Evolutionary conservation across 1,284 basidiomycete species (phyloP).

Genomic region (Rhodotorula sp.): DNA sequence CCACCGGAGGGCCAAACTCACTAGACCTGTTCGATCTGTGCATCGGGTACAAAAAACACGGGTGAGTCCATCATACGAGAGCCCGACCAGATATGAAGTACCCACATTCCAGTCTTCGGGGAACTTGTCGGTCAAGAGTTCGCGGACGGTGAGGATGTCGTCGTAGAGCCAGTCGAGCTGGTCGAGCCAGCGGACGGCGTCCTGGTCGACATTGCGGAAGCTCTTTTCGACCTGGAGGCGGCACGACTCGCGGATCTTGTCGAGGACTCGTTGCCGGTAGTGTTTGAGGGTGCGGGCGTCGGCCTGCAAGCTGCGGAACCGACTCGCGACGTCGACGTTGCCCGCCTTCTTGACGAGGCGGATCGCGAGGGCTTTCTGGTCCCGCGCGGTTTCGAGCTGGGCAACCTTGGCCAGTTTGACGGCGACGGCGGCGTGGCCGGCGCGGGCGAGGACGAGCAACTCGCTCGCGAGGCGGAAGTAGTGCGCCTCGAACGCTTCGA

Average conservation of each 20-base stretch:
- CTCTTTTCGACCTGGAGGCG: conserved; percentile 30
- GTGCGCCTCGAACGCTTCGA: conserved; percentile 83
- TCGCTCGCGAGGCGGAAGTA: conserved; percentile 74
- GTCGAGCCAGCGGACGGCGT: conserved; percentile 66
- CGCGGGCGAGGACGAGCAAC: conserved; percentile 75
- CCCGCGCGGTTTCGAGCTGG: conserved; percentile 87
- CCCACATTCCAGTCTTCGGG: conserved; percentile 63
- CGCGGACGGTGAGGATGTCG: conserved; percentile 86
- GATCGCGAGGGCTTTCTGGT: conserved; percentile 93
- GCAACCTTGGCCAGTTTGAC: conserved; percentile 91
- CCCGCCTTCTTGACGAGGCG: conserved; percentile 89
- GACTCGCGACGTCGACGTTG: conserved; percentile 81
- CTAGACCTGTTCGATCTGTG: conserved; percentile 37
- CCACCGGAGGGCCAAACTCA: neutral
- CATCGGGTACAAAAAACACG: neutral
- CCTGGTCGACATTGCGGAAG: conserved; percentile 24
- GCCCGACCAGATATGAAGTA: neutral
- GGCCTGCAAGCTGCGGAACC: conserved; percentile 87
- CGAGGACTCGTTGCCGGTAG: conserved; percentile 86
- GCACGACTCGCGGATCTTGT: conserved; percentile 64
- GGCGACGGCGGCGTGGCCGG: conserved; percentile 76
- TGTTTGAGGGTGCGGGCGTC: conserved; percentile 93
- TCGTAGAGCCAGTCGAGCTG: conserved; percentile 88
- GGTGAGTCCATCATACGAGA: neutral
- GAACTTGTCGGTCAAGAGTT: conserved; percentile 84